Evolutionary conservation across 805 yeast genomes (phyloP).

Genomic region (Kuraishia floccosa): DNA sequence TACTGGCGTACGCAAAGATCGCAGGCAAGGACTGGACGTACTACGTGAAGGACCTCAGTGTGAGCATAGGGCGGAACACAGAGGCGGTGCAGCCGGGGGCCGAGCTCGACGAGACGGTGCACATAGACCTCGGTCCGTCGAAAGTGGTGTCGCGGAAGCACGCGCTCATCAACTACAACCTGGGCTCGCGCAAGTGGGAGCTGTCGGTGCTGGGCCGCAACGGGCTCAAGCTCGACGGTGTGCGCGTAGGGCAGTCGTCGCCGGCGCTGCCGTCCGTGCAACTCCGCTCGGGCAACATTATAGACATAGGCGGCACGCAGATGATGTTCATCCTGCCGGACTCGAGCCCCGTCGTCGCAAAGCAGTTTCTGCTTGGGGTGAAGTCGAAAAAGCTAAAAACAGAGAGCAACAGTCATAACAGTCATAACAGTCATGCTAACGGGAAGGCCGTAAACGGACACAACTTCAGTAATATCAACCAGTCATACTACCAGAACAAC

Average conservation of each 20-base stretch:
- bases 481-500: not conserved
- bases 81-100: conserved; percentile 7
- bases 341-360: conserved; percentile 59
- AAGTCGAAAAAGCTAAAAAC: conserved; percentile 11
- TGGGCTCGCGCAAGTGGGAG: conserved; percentile 75
- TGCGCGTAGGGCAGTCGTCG: conserved; percentile 26
- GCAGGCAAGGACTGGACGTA: conserved; percentile 93
- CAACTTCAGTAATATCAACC: conserved; percentile 1
- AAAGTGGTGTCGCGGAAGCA: conserved; percentile 93
- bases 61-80: conserved; percentile 84
- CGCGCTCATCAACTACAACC: conserved; percentile 73
- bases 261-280: conserved; percentile 33
- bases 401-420: conserved; percentile 2
- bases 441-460: conserved; percentile 1
- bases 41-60: conserved; percentile 69
- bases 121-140: conserved; percentile 93
- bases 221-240: conserved; percentile 84
- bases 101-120: conserved; percentile 25
- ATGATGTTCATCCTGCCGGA: conserved; percentile 99
- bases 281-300: conserved; percentile 75
- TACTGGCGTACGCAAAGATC: conserved; percentile 96
- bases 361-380: conserved; percentile 27
- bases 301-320: conserved; percentile 95
- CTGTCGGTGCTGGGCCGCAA: conserved; percentile 76
- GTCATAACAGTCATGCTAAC: too few species aligned